A percentile compares a stretch with the other conserved stretches of the same genome.
Evolutionary conservation across 805 yeast genomes (phyloP).

Genomic region (Metschnikowia corniflorae): DNA sequence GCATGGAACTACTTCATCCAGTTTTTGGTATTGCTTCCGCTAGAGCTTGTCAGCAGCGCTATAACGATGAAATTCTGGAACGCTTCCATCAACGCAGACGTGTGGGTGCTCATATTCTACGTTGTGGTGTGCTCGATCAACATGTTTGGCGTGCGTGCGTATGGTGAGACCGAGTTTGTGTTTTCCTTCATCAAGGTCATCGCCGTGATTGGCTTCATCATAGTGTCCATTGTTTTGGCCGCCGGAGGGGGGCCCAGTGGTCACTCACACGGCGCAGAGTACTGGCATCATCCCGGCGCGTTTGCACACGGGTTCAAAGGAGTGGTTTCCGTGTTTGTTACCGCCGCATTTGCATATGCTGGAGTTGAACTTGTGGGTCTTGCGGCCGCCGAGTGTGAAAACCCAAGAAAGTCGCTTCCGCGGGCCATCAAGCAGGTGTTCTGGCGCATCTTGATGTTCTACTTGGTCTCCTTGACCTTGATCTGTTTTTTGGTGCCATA

Average conservation of each 20-base stretch:
- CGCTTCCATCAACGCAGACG: constrained; percentile 15
- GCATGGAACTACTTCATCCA: constrained; percentile 63
- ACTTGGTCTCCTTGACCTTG: constrained; percentile 52
- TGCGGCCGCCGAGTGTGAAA: constrained; percentile 72
- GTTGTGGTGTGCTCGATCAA: constrained; percentile 45
- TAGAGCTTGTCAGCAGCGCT: constrained; percentile 63
- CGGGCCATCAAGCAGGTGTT: constrained; percentile 77
- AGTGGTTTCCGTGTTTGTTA: constrained; percentile 66
- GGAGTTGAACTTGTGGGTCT: constrained; percentile 74
- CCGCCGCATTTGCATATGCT: constrained; percentile 74
- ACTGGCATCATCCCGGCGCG: constrained; percentile 68
- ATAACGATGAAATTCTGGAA: constrained; percentile 20
- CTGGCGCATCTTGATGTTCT: constrained; percentile 75
- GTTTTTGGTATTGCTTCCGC: constrained; percentile 59
- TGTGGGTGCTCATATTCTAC: constrained; percentile 56
- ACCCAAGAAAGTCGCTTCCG: constrained; percentile 67
- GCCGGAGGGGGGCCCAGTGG: constrained; percentile 57
- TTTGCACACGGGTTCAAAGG: constrained; percentile 67
- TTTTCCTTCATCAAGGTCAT: constrained; percentile 45
- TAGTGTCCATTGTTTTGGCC: constrained; percentile 44
- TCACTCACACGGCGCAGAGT: constrained; percentile 53
- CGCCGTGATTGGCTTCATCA: constrained; percentile 47
- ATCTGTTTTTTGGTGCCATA: constrained; percentile 73
- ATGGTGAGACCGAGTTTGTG: constrained; percentile 56
- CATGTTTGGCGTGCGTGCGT: constrained; percentile 50